Conservation (phyloP, 306 rosid genomes). For the Fagus crenata region DNA sequence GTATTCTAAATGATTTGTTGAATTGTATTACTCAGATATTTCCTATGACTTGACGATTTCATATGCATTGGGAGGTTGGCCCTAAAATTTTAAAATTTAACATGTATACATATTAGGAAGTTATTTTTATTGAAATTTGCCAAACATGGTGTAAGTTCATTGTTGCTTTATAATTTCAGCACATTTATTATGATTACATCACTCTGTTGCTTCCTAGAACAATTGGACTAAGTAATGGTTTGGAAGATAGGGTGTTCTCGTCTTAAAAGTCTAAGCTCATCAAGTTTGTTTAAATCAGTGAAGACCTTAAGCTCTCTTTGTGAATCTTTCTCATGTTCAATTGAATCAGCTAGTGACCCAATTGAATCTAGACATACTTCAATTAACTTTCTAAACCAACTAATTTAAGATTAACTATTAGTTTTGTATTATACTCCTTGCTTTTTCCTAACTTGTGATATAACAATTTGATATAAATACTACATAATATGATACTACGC, state of each 20-base stretch:
- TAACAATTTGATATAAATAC: neutral
- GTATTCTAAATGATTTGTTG: too few relatives aligned
- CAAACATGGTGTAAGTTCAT: neutral
- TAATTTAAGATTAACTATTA: neutral
- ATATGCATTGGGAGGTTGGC: neutral
- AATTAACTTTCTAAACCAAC: neutral
- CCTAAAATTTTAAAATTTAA: neutral
- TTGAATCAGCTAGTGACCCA: neutral
- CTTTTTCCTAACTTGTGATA: neutral
- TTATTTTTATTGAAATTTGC: too few relatives aligned
- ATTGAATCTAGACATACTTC: neutral
- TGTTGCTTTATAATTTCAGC: neutral
- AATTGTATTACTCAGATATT: neutral
- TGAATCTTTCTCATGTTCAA: neutral
- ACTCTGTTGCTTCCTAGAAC: too few relatives aligned
- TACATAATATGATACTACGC: neutral
- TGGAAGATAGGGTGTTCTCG: too few relatives aligned
- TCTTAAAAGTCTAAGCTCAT: too few relatives aligned
- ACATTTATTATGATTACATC: too few relatives aligned
- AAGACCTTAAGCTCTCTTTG: neutral
- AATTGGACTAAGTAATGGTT: too few relatives aligned
- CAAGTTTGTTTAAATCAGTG: neutral
- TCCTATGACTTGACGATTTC: neutral
- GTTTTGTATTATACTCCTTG: neutral
- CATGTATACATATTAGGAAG: neutral